phyloP scores from a whole-genome alignment of 1,284 basidiomycete genomes.

The Xerocomus nothofagi region DNA sequence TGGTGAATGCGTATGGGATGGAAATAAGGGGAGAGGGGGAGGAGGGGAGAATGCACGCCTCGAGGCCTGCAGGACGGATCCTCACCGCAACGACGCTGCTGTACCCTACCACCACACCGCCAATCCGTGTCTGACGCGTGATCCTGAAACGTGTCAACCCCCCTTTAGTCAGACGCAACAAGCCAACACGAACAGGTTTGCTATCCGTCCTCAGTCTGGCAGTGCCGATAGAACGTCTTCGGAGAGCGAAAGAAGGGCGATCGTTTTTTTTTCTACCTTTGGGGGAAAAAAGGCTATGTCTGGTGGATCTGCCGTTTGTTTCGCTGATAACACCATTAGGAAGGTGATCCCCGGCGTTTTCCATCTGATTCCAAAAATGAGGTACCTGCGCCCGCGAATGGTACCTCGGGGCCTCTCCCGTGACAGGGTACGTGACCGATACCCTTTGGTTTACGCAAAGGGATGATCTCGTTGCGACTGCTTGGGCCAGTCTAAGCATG shows the following conservation, averaged over 20 bases:
- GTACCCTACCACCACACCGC: slow-evolving; percentile 14
- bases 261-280: background rate
- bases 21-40: background rate
- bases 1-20: background rate
- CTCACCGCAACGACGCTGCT: slow-evolving; percentile 12
- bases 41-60: background rate
- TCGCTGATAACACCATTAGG: slow-evolving; percentile 26
- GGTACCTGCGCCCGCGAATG: slow-evolving; percentile 13
- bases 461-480: slow-evolving; percentile 22
- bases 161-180: slow-evolving; percentile 8
- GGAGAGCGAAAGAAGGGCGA: slow-evolving; percentile 11
- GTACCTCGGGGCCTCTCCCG: slow-evolving; percentile 1
- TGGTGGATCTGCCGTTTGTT: slow-evolving; percentile 12
- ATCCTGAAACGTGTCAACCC: slow-evolving; percentile 22
- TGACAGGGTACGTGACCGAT: slow-evolving; percentile 21
- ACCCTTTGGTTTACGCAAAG: slow-evolving; percentile 9
- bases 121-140: slow-evolving; percentile 13
- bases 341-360: slow-evolving; percentile 17
- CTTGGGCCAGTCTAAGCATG: slow-evolving; percentile 1
- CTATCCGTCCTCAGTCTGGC: background rate
- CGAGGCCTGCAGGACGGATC: slow-evolving; percentile 13
- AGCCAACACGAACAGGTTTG: slow-evolving; percentile 2
- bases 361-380: slow-evolving; percentile 18
- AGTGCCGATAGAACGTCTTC: slow-evolving; percentile 19
- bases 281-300: slow-evolving; percentile 2